Conservation (phyloP, 331 rosid species). For the Acacia concinna region DNA sequence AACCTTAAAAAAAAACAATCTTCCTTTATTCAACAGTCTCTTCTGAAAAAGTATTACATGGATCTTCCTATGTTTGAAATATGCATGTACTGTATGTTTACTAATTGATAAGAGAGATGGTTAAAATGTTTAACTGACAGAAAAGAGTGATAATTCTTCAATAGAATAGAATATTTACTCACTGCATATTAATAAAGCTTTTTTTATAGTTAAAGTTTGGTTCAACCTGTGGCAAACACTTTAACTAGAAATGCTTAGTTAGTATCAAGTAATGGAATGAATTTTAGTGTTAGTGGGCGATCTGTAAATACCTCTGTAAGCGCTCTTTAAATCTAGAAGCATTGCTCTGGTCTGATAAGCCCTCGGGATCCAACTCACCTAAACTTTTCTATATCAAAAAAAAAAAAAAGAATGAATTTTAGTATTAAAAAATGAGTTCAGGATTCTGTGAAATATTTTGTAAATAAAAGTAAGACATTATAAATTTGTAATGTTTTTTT, state of each 20-base stretch:
- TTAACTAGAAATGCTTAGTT: not conserved
- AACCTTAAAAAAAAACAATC: not conserved
- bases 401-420: too few species aligned
- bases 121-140: not conserved
- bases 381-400: too few species aligned
- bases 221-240: not conserved
- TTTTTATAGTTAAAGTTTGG: not conserved
- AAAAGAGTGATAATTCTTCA: not conserved
- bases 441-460: not conserved
- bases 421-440: not conserved
- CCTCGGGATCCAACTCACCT: too few species aligned
- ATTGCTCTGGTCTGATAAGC: too few species aligned
- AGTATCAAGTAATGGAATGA: not conserved
- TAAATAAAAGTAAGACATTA: too few species aligned
- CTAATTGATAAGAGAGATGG: not conserved
- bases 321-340: too few species aligned
- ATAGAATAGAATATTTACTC: not conserved
- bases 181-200: too few species aligned
- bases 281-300: too few species aligned
- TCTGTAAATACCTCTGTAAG: too few species aligned
- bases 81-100: not conserved
- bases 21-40: not conserved
- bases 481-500: not conserved
- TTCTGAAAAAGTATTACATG: not conserved
- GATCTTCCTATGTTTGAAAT: not conserved